Base-by-base conservation (phyloP, 768 basidiomycete genomes). In the Phallus indusiatus region DNA sequence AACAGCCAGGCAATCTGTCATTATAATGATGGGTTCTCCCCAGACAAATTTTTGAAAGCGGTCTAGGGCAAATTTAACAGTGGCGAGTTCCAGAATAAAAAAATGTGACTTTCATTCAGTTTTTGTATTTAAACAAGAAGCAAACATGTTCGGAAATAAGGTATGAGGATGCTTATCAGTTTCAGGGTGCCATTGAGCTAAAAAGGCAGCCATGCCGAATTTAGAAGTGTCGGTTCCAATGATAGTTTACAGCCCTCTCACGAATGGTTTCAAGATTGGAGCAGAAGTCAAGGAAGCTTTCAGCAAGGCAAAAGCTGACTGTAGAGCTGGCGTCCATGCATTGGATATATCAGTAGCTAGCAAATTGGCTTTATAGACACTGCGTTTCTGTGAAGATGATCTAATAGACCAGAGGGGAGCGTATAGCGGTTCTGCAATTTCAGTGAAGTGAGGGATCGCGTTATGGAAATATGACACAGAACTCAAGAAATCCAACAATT, bases 401-500 rank as follows among this genome's bases (percentile, higher is more conserved):
- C 28, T 28, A 3, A 28, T 62, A 1, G 47, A 50, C 3, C 64
- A 33, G 0, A 68, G 22, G 0, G 77, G 61, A 56, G 76, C 69
- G 1, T 62, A 61, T 7, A 78, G 61, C 0, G 71, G 74, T 5
- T 60, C 59, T 35, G 67, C 74, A 0, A 73, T 55, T 2, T 54
- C 54, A 0, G 74, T 64, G 47, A 76, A 78, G n/a, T 65, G 66
- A 42, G 66, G 56, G 50, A 76, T 70, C 1, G 75, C 58, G 17
- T 66, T 54, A 0, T 72, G 63, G 62, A 74, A 77, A 59, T 71
- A 70, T 1, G 69, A 65, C 4, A 70, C 72, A 7, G 75, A 62
- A 0, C 75, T 72, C 6, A 74, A 36, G 61, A 78, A 77, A 5
- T 64, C 64, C 3, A 60, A 55, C 9, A 78, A 61, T 12, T 73